Evolutionary conservation across 192 early-diverging fungal genomes (phyloP), one percentile per base, ranked within the genome.

Genomic region (Geranomyces variabilis): DNA sequence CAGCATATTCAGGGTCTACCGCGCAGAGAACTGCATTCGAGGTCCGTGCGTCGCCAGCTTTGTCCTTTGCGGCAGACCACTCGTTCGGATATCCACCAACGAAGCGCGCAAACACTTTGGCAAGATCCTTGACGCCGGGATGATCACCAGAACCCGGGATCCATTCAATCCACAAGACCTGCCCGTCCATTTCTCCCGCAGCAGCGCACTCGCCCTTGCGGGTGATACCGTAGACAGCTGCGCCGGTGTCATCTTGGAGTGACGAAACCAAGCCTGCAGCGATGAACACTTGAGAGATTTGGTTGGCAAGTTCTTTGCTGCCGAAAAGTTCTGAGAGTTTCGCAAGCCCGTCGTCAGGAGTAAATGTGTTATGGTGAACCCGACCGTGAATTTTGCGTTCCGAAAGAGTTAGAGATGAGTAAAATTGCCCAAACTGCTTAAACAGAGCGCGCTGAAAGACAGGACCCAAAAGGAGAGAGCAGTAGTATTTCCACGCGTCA

Each of bases 21-120:
- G 51, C 51, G 10, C 36, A 3, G 21, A 55, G 6, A n/a, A 55
- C 51, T 7, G 51, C 51, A 15, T 55, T n/a, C 7, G 51, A 14
- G 51, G 19, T 55, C 51, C 51, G 22, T 10, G 36, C 36, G 4
- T 34, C 19, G 22, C 3, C 33, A 10, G 10, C 8, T 31, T 56
- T 68, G 15, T 68, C 66, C 36, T 68, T 68, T 24, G 57, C 66
- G 0, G 48, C 30, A 14, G 48, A n/a, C 33, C 28, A 51, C 14
- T 68, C 66, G 36, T 68, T 68, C 15, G 66, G 66, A 8, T n/a
- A 19, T 22, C 28, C 66, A 33, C 66, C 66, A 56, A 56, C 33
- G 22, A 68, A 68, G 8, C 66, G 66, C 14, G 24, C 48, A 26
- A 56, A 68, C 19, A 56, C 14, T 15, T 34, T 55, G 2, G 46